Evolutionary conservation across 2,329 filamentous ascomycete genomes (phyloP).

Genomic region (Xylaria sp.): DNA sequence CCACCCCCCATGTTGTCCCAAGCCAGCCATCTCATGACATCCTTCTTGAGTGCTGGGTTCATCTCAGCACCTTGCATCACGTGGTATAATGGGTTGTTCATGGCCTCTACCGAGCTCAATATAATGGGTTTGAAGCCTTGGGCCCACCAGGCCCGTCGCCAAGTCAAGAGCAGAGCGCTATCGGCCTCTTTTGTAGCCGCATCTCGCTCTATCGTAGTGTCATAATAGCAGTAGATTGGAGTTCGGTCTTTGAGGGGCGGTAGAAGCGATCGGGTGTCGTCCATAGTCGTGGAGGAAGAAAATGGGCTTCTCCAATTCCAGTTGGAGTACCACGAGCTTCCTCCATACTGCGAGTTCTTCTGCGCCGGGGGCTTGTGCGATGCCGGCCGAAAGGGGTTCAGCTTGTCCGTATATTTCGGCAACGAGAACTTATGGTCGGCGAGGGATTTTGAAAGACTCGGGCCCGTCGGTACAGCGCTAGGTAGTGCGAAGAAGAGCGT

Average conservation of each 20-base stretch:
- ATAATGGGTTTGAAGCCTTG: constrained; percentile 88
- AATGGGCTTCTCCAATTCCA: constrained; percentile 93
- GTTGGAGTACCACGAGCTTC: constrained; percentile 83
- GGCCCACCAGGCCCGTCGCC: constrained; percentile 95
- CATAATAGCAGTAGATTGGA: constrained; percentile 90
- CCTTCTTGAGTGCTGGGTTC: constrained; percentile 65
- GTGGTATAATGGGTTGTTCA: constrained; percentile 79
- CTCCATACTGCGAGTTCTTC: constrained; percentile 77
- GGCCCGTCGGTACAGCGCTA: constrained; percentile 53
- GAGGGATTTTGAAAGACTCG: constrained; percentile 54
- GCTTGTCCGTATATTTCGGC: constrained; percentile 53
- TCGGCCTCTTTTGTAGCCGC: constrained; percentile 72
- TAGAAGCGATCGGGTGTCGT: constrained; percentile 82
- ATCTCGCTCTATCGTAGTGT: constrained; percentile 67
- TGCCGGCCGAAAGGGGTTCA: constrained; percentile 71
- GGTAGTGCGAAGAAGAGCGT: constrained; percentile 59
- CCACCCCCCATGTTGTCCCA: constrained; percentile 92
- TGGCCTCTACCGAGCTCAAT: constrained; percentile 78
- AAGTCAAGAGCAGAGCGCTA: constrained; percentile 78
- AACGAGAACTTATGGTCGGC: constrained; percentile 57
- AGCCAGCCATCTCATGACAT: constrained; percentile 85
- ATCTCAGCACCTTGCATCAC: constrained; percentile 68
- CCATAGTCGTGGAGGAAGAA: constrained; percentile 77
- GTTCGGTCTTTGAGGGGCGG: constrained; percentile 75
- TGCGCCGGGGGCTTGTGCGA: constrained; percentile 76